These are phyloP conservation scores for Cynara cardunculus DNA, from an alignment of 129 eudicot genomes.

Conservation along the genomic window DNA sequence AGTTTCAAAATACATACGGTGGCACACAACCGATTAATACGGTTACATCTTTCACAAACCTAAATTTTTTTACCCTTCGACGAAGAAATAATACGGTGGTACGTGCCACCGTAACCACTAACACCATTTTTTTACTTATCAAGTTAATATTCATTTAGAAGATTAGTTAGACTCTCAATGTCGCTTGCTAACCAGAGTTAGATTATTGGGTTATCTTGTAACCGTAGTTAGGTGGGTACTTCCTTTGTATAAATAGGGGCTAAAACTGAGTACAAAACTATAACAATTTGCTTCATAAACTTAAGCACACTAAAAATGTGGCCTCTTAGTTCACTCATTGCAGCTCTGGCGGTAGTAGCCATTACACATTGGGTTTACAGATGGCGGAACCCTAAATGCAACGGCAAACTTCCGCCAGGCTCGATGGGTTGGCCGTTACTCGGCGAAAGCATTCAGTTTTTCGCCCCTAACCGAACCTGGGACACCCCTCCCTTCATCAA, in stretches of 20 bases:
- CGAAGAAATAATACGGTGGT: too few relatives aligned
- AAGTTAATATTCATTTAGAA: too few relatives aligned
- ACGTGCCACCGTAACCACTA: too few relatives aligned
- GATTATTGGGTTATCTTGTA: too few relatives aligned
- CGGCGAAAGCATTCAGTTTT: slow-evolving; percentile 67
- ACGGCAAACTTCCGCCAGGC: slow-evolving; percentile 83
- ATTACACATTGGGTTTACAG: slow-evolving; percentile 54
- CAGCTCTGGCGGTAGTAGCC: slow-evolving; percentile 28
- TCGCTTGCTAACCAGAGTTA: too few relatives aligned
- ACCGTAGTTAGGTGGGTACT: background rate
- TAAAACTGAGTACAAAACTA: too few relatives aligned
- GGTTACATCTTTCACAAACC: too few relatives aligned
- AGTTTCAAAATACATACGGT: too few relatives aligned
- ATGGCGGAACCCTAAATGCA: slow-evolving; percentile 75
- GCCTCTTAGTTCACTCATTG: slow-evolving; percentile 27
- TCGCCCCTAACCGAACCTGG: slow-evolving; percentile 41
- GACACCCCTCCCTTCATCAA: slow-evolving; percentile 70
- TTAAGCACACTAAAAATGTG: slow-evolving; percentile 28
- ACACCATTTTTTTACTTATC: too few relatives aligned
- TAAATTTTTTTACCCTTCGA: too few relatives aligned
- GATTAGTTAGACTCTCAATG: too few relatives aligned
- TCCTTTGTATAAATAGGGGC: background rate
- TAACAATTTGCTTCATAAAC: background rate
- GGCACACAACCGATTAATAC: too few relatives aligned
- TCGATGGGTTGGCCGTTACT: slow-evolving; percentile 89